phyloP scores from a whole-genome alignment of 257 asterid species.

The Schizonepeta tenuifolia region DNA sequence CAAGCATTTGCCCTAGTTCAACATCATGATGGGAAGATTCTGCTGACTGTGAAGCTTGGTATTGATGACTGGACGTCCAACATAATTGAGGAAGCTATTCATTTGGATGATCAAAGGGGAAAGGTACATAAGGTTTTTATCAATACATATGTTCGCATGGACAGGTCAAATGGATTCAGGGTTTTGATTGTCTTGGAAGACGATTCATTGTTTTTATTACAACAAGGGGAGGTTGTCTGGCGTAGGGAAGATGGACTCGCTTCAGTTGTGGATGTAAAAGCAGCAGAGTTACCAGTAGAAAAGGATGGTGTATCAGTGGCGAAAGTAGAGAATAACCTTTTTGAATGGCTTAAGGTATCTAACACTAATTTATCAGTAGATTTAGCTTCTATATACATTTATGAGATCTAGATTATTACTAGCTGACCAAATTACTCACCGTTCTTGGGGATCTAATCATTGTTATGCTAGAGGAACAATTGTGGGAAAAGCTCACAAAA shows the following conservation, averaged over 20 bases:
- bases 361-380: slow-evolving; percentile 20
- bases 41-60: slow-evolving; percentile 67
- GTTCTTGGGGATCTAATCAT: slow-evolving; percentile 17
- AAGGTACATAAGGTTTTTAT: slow-evolving; percentile 75
- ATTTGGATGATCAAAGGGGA: slow-evolving; percentile 78
- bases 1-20: slow-evolving; percentile 78
- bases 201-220: slow-evolving; percentile 79
- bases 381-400: slow-evolving; percentile 20
- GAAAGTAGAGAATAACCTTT: slow-evolving; percentile 89
- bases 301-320: slow-evolving; percentile 95
- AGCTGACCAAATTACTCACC: background rate
- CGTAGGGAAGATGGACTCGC: slow-evolving; percentile 96
- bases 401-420: slow-evolving; percentile 26
- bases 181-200: slow-evolving; percentile 97
- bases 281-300: slow-evolving; percentile 87
- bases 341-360: slow-evolving; percentile 94
- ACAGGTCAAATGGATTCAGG: slow-evolving; percentile 92
- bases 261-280: slow-evolving; percentile 82
- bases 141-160: slow-evolving; percentile 80
- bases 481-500: background rate
- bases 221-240: slow-evolving; percentile 96
- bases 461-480: slow-evolving; percentile 23
- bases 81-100: slow-evolving; percentile 68
- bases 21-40: slow-evolving; percentile 57
- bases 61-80: slow-evolving; percentile 68